These are phyloP conservation scores for Malassezia vespertilionis DNA, from an alignment of 1,284 basidiomycete species.

Conservation along the genomic window DNA sequence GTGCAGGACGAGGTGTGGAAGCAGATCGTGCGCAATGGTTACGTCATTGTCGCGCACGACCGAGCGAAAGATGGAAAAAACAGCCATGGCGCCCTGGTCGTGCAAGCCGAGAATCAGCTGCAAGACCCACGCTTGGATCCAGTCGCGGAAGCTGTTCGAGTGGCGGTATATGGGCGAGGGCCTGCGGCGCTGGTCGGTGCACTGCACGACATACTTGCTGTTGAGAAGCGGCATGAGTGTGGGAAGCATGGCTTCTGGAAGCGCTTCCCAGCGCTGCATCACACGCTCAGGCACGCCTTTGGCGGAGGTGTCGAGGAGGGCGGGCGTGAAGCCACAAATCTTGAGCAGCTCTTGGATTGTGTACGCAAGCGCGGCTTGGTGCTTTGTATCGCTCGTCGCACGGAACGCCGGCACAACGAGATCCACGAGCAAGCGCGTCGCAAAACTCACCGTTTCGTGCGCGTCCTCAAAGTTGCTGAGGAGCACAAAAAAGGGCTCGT, in stretches of 20 bases:
- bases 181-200: conserved; percentile 20
- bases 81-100: conserved; percentile 2
- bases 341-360: conserved; percentile 83
- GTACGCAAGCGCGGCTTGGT: conserved; percentile 79
- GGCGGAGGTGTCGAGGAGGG: conserved; percentile 53
- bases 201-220: conserved; percentile 37
- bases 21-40: conserved; percentile 72
- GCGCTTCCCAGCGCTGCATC: conserved; percentile 58
- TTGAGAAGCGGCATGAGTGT: conserved; percentile 67
- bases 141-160: conserved; percentile 77
- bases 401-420: conserved; percentile 84
- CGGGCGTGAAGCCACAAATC: conserved; percentile 73
- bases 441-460: conserved; percentile 68
- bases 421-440: conserved; percentile 71
- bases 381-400: conserved; percentile 82
- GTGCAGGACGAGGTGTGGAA: conserved; percentile 84
- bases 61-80: conserved; percentile 66
- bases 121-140: conserved; percentile 82
- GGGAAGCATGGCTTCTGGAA: conserved; percentile 76
- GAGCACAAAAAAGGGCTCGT: conserved; percentile 62
- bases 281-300: conserved; percentile 54
- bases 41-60: conserved; percentile 80
- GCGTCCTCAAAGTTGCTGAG: conserved; percentile 72
- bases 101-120: conserved; percentile 60
- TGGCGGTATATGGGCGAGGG: conserved; percentile 56